Evolutionary conservation across 371 early-diverging fungal genomes (phyloP).

Genomic region (Apophysomyces elegans): DNA sequence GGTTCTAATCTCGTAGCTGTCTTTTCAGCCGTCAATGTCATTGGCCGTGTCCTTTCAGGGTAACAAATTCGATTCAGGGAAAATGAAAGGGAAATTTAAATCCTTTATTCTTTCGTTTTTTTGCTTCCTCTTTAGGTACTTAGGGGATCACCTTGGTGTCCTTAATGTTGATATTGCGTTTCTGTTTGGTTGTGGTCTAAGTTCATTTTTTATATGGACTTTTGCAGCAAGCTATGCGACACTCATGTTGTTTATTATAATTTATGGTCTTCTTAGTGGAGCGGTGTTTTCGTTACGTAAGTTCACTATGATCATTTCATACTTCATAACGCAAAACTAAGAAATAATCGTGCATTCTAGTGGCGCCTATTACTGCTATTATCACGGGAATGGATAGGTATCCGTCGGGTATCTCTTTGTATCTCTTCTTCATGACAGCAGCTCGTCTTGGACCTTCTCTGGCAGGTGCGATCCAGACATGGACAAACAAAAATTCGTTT

Average conservation of each 20-base stretch:
- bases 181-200: conserved; percentile 48
- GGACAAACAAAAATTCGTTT: conserved; percentile 17
- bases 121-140: conserved; percentile 11
- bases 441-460: conserved; percentile 23
- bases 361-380: conserved; percentile 24
- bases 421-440: conserved; percentile 22
- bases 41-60: conserved; percentile 41
- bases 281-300: conserved; percentile 41
- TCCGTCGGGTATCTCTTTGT: conserved; percentile 21
- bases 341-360: conserved; percentile 1
- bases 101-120: not conserved
- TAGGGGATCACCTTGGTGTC: conserved; percentile 61
- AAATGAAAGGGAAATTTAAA: not conserved
- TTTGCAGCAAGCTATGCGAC: conserved; percentile 50
- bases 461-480: conserved; percentile 25
- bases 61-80: conserved; percentile 12
- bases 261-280: conserved; percentile 68
- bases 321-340: not conserved
- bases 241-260: conserved; percentile 54
- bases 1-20: conserved; percentile 36
- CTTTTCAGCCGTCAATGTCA: conserved; percentile 37
- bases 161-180: conserved; percentile 57
- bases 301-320: not conserved
- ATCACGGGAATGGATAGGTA: conserved; percentile 24
- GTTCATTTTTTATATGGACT: conserved; percentile 66